These are phyloP conservation scores for Capsicum chinense DNA, from an alignment of 257 asterid genomes.

Conservation along the genomic window DNA sequence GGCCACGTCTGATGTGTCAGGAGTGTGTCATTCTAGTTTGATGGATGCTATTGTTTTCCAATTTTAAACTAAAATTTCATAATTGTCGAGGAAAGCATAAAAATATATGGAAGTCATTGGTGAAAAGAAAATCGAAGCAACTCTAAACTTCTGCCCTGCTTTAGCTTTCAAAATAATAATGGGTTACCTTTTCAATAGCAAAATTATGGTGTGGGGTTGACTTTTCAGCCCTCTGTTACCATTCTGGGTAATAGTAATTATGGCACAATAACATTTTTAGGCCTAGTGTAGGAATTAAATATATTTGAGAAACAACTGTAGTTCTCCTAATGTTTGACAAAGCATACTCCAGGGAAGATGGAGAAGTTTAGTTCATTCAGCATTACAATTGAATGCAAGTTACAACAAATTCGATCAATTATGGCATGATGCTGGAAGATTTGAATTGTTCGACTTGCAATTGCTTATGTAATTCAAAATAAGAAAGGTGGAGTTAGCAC, in stretches of 20 bases:
- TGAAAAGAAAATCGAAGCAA: not conserved
- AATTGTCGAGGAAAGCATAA: not conserved
- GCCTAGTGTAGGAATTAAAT: not conserved
- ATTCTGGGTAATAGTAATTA: not conserved
- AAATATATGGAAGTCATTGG: not conserved
- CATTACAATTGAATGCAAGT: not conserved
- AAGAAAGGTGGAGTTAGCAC: not conserved
- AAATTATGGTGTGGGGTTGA: not conserved
- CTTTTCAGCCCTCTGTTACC: not conserved
- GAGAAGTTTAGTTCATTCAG: not conserved
- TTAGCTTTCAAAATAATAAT: not conserved
- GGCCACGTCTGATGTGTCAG: not conserved
- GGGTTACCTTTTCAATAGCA: not conserved
- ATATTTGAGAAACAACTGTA: not conserved
- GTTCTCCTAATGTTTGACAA: not conserved
- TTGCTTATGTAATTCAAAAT: not conserved
- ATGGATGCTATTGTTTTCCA: not conserved
- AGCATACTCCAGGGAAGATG: not conserved
- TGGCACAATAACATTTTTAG: not conserved
- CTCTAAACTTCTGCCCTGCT: not conserved
- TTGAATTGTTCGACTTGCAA: not conserved
- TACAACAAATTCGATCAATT: not conserved
- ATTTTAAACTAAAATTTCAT: not conserved
- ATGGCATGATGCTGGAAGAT: not conserved
- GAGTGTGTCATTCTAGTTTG: not conserved